These are phyloP conservation scores for Skeletonema costatum DNA, from an alignment of 108 stramenopile genomes.

Conservation along the genomic window DNA sequence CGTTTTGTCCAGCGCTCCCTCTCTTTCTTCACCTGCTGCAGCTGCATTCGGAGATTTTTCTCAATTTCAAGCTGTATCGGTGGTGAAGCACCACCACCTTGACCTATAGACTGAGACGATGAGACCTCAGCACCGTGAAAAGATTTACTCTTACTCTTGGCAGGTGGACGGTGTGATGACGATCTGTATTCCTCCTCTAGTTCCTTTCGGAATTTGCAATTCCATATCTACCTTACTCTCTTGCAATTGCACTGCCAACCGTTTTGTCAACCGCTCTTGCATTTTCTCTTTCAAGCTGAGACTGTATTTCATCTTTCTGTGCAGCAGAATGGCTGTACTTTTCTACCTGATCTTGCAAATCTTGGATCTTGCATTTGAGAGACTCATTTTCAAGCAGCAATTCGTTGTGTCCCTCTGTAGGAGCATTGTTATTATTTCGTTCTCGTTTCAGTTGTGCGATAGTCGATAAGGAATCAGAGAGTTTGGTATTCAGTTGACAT, in stretches of 20 bases:
- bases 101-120: not conserved
- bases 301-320: constrained; percentile 3
- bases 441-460: constrained; percentile 18
- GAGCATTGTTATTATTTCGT: not conserved
- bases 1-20: constrained; percentile 29
- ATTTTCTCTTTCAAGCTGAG: constrained; percentile 34
- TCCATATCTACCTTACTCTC: constrained; percentile 30
- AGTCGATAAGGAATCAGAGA: not conserved
- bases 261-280: constrained; percentile 33
- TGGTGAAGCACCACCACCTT: not conserved
- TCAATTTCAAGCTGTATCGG: constrained; percentile 8
- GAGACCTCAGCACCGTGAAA: not conserved
- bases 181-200: constrained; percentile 22
- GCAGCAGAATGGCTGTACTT: not conserved
- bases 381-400: constrained; percentile 13
- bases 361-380: constrained; percentile 17
- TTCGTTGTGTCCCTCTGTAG: constrained; percentile 4
- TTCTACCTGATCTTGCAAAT: constrained; percentile 19
- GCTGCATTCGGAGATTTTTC: constrained; percentile 20
- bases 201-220: constrained; percentile 23
- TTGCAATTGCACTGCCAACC: constrained; percentile 24
- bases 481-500: constrained; percentile 1
- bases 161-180: constrained; percentile 4
- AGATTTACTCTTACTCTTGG: constrained; percentile 6
- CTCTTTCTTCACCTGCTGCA: constrained; percentile 25